Conservation (phyloP, 371 early-diverging fungal species). For the Thermomucor indicae-seudaticae region DNA sequence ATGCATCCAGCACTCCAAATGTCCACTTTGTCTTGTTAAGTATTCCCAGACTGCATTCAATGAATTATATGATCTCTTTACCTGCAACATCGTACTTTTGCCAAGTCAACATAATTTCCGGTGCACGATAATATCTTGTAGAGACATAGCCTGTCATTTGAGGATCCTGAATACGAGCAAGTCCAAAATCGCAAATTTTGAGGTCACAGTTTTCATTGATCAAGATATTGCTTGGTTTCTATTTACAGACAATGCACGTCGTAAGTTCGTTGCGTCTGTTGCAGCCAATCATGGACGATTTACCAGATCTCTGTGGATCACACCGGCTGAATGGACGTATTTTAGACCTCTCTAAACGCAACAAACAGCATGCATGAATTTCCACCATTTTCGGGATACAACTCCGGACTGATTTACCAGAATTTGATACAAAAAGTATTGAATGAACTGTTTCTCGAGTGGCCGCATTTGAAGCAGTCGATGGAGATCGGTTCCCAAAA, state of each 20-base stretch:
- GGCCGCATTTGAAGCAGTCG: constrained; percentile 84
- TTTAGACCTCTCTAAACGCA: constrained; percentile 70
- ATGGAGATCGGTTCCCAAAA: constrained; percentile 92
- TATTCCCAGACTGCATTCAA: too few species aligned
- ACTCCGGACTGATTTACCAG: constrained; percentile 44
- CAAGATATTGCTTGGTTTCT: constrained; percentile 95
- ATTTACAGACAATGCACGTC: background rate
- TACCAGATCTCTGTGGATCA: constrained; percentile 92
- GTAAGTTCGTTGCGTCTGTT: too few species aligned
- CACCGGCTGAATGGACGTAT: constrained; percentile 94
- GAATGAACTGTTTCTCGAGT: constrained; percentile 89
- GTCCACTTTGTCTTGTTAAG: constrained; percentile 77
- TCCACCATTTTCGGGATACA: background rate
- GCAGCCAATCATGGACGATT: constrained; percentile 4
- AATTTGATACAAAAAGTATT: constrained; percentile 96
- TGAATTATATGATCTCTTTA: constrained; percentile 27
- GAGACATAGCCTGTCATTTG: constrained; percentile 97
- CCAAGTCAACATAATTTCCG: constrained; percentile 99
- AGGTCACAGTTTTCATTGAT: constrained; percentile 96
- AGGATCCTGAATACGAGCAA: constrained; percentile 90
- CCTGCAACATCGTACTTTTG: constrained; percentile 95
- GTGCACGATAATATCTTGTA: constrained; percentile 98
- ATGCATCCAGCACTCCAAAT: constrained; percentile 99
- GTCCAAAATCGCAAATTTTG: constrained; percentile 97
- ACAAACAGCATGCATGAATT: background rate